Base-by-base conservation (phyloP, 2,329 filamentous ascomycete species). In the Arthrobotrys sinensis region DNA sequence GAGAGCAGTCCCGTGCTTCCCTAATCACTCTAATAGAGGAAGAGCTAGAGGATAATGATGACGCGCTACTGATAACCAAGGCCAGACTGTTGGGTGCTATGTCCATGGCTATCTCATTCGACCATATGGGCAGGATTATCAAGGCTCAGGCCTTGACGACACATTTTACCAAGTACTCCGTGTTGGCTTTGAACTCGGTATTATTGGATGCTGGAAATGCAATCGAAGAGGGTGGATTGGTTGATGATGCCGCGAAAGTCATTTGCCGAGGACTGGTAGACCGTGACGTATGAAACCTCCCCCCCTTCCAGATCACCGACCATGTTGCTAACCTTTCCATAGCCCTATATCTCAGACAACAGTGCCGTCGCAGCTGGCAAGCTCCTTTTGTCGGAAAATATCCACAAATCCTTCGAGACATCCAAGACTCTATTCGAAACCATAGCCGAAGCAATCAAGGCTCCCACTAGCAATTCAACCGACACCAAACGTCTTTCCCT, bases 341-440 rank as follows among this genome's bases (percentile, higher is more conserved):
- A 94, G 90, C 88, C 91, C n/a, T 93, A 92, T 83, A 90, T 98
- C 77, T 90, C 93, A 62, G 93, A 97, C 83, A 97, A 97, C 83
- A 91, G 90, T 81, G 92, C 97, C 76, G 88, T 97, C 36, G 95
- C 95, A 43, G 91, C 94, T 19, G 96, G 95, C 81, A 98, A 98
- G 84, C 96, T 93, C 83, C 87, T 98, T 8, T 88, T 98, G 12
- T 88, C 89, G 1, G 88, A 91, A 45, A 84, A 84, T 43, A 83
- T 85, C 46, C 85, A 88, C 52, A 92, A 91, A 84, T 87, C 87
- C 57, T 96, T 92, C 82, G 94, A 97, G 82, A 88, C 89, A 32
- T 91, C 90, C 69, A 96, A 94, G 85, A 88, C 90, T 2, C 87
- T 98, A 16, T 93, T 98, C 82, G 90, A 95, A 82, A 88, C 92